Evolutionary conservation across 2,329 filamentous ascomycete species (phyloP).

Genomic region (Fusarium siculi): DNA sequence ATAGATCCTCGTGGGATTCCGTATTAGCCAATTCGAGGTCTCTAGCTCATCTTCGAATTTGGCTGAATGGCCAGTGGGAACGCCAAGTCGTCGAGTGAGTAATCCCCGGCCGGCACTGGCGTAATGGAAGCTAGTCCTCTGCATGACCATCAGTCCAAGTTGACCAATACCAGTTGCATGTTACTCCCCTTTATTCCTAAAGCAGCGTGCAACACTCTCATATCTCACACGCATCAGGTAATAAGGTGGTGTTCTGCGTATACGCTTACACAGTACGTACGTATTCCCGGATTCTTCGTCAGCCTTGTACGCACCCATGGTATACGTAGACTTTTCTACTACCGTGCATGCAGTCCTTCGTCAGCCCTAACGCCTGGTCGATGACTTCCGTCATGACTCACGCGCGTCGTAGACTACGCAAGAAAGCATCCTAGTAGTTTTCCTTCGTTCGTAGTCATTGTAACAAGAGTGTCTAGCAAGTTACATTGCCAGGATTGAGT

Average conservation of each 20-base stretch:
- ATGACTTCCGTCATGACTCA: constrained; percentile 42
- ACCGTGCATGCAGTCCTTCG: background rate
- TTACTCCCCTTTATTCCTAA: background rate
- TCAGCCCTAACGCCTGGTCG: constrained; percentile 13
- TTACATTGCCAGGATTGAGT: constrained; percentile 16
- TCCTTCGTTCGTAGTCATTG: background rate
- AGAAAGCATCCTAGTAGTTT: background rate
- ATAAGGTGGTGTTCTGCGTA: constrained; percentile 1
- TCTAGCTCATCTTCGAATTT: background rate
- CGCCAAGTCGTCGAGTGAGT: background rate
- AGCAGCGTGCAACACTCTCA: background rate
- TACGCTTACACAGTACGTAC: constrained; percentile 5
- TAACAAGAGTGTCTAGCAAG: background rate
- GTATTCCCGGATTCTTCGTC: constrained; percentile 22
- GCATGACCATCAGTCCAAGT: background rate
- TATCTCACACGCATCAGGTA: background rate
- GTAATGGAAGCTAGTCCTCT: background rate
- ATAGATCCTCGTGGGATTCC: background rate
- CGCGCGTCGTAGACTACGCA: constrained; percentile 29
- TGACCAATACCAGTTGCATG: constrained; percentile 7
- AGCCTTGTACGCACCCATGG: constrained; percentile 20
- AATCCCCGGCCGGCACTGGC: background rate
- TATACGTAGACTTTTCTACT: constrained; percentile 11
- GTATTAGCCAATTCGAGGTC: background rate
- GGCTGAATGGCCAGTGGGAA: background rate